phyloP scores from a whole-genome alignment of 345 rosid genomes.

The Salix viminalis region DNA sequence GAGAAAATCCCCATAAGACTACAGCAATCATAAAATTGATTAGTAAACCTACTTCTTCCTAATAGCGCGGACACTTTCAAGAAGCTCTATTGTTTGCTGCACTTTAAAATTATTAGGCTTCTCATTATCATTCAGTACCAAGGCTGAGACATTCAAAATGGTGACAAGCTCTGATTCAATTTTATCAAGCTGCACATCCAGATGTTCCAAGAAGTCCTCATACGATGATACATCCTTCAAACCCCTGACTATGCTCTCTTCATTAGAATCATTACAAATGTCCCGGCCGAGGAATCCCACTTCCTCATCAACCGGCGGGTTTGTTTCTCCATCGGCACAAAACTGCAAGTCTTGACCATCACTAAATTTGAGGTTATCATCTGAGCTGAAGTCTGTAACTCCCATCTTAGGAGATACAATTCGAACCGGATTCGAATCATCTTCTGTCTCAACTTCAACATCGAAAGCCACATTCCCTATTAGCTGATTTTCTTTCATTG shows the following conservation, averaged over 20 bases:
- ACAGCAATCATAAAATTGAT: neutral
- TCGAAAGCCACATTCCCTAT: slow-evolving; percentile 63
- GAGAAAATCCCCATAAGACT: neutral
- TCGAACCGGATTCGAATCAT: slow-evolving; percentile 45
- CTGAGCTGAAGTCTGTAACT: slow-evolving; percentile 17
- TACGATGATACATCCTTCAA: slow-evolving; percentile 43
- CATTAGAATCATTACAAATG: slow-evolving; percentile 18
- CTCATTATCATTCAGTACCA: slow-evolving; percentile 43
- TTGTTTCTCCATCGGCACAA: slow-evolving; percentile 13
- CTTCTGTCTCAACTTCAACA: slow-evolving; percentile 41
- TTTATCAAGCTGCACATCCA: slow-evolving; percentile 58
- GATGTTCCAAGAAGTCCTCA: slow-evolving; percentile 49
- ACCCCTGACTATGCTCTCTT: slow-evolving; percentile 25
- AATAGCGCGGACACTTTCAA: slow-evolving; percentile 44
- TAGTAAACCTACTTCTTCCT: slow-evolving; percentile 49
- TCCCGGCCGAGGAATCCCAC: slow-evolving; percentile 19
- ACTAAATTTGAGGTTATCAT: slow-evolving; percentile 8
- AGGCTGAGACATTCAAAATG: slow-evolving; percentile 51
- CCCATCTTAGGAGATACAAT: slow-evolving; percentile 57
- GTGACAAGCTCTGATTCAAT: slow-evolving; percentile 66
- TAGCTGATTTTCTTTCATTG: slow-evolving; percentile 66
- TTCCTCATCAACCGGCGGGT: slow-evolving; percentile 14
- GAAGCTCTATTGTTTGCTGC: slow-evolving; percentile 60
- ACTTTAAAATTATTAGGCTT: slow-evolving; percentile 50
- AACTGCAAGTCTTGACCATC: slow-evolving; percentile 21